Evolutionary conservation across 2,329 filamentous ascomycete genomes (phyloP).

Genomic region (Hypomyces rosellus): DNA sequence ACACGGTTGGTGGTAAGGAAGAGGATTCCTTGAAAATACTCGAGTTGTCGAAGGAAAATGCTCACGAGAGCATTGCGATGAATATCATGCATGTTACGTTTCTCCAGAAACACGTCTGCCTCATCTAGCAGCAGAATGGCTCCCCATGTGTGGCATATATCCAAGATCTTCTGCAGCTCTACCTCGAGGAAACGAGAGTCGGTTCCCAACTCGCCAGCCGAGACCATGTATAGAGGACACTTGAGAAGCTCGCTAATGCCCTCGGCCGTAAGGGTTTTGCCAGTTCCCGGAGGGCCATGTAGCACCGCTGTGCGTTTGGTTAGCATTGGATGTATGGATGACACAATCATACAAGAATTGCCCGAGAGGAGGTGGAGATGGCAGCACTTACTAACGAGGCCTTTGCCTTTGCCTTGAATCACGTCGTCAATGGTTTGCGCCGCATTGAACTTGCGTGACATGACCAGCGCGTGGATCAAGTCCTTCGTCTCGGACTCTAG

Average conservation of each 20-base stretch:
- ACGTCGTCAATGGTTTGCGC: constrained; percentile 78
- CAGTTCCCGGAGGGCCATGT: constrained; percentile 79
- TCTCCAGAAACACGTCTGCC: constrained; percentile 78
- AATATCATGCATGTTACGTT: constrained; percentile 75
- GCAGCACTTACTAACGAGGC: constrained; percentile 56
- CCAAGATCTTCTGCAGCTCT: constrained; percentile 76
- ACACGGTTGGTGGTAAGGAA: constrained; percentile 88
- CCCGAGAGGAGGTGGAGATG: background rate
- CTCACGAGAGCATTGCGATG: constrained; percentile 80
- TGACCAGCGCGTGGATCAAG: constrained; percentile 69
- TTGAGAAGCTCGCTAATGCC: constrained; percentile 77
- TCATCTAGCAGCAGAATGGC: constrained; percentile 82
- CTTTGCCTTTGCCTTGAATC: constrained; percentile 78
- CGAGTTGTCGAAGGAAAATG: constrained; percentile 78
- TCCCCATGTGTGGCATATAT: constrained; percentile 81
- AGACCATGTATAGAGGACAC: constrained; percentile 77
- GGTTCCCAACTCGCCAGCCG: constrained; percentile 74
- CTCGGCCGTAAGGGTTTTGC: constrained; percentile 83
- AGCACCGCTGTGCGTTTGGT: constrained; percentile 50
- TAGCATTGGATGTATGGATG: constrained; percentile 9
- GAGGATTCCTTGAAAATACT: constrained; percentile 88
- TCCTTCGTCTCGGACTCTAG: constrained; percentile 55
- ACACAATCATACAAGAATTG: background rate
- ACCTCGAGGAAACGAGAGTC: constrained; percentile 66
- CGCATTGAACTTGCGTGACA: constrained; percentile 76